Evolutionary conservation across 805 yeast species (phyloP).

Genomic region (Pichia heedii): DNA sequence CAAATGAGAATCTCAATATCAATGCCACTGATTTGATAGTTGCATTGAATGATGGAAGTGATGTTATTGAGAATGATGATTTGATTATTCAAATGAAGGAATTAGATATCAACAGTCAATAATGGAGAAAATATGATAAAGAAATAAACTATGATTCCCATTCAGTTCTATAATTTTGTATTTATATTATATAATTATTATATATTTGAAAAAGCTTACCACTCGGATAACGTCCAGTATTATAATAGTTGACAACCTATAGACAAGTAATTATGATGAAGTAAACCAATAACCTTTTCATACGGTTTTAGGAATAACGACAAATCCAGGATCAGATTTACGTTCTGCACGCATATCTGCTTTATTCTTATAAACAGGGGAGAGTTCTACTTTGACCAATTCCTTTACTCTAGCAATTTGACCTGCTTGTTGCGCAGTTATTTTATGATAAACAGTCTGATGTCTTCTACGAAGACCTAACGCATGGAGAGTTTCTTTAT

Average conservation of each 20-base stretch:
- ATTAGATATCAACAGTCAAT: not conserved
- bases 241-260: too few relatives aligned
- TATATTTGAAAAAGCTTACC: too few relatives aligned
- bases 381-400: constrained; percentile 70
- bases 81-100: not conserved
- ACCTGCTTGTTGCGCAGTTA: constrained; percentile 77
- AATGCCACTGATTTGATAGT: constrained; percentile 24
- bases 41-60: constrained; percentile 15
- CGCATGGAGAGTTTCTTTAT: constrained; percentile 54
- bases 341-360: constrained; percentile 45
- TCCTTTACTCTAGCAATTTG: constrained; percentile 77
- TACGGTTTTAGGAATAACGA: constrained; percentile 24
- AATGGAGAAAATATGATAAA: not conserved
- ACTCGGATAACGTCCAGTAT: too few relatives aligned
- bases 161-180: not conserved
- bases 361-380: constrained; percentile 42
- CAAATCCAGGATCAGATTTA: constrained; percentile 59
- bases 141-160: not conserved
- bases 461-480: constrained; percentile 74
- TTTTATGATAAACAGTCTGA: constrained; percentile 60
- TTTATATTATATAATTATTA: too few relatives aligned
- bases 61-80: not conserved
- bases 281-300: too few relatives aligned
- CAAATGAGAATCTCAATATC: constrained; percentile 17
- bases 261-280: too few relatives aligned